These are phyloP conservation scores for Suhomyces yuchorum DNA, from an alignment of 1,139 yeast genomes.

Conservation along the genomic window DNA sequence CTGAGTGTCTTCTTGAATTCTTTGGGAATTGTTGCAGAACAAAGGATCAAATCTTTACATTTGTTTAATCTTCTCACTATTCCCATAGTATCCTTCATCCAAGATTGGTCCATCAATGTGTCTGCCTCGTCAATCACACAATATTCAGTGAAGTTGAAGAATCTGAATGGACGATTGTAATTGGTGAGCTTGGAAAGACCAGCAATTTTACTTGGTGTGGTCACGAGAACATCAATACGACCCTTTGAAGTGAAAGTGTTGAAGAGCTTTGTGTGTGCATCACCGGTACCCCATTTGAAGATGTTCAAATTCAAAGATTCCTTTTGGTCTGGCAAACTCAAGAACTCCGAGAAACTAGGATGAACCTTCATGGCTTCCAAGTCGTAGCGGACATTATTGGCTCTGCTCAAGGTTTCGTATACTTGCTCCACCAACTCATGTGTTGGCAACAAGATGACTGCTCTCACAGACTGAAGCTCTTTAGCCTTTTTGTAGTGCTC, in stretches of 20 bases:
- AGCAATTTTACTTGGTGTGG: constrained; percentile 75
- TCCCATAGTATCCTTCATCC: constrained; percentile 66
- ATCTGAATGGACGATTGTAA: constrained; percentile 49
- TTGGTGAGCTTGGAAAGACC: constrained; percentile 48
- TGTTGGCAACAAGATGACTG: constrained; percentile 82
- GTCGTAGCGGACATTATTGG: constrained; percentile 33
- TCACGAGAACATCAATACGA: constrained; percentile 75
- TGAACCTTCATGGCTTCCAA: constrained; percentile 21
- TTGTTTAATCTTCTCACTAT: constrained; percentile 56
- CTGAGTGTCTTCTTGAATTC: constrained; percentile 67
- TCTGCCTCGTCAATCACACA: constrained; percentile 95
- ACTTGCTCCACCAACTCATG: constrained; percentile 88
- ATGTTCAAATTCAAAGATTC: constrained; percentile 44
- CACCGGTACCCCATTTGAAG: constrained; percentile 60
- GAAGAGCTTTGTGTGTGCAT: constrained; percentile 51
- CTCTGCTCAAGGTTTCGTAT: constrained; percentile 48
- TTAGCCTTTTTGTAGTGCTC: constrained; percentile 35
- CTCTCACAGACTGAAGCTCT: constrained; percentile 51
- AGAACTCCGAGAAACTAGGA: constrained; percentile 25
- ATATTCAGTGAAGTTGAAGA: constrained; percentile 51
- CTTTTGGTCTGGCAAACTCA: constrained; percentile 28
- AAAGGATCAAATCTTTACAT: constrained; percentile 66
- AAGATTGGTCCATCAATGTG: constrained; percentile 83
- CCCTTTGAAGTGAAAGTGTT: constrained; percentile 42
- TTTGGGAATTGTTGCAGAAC: constrained; percentile 89